phyloP scores from a whole-genome alignment of 805 yeast species.

The Vanderwaltozyma polyspora region DNA sequence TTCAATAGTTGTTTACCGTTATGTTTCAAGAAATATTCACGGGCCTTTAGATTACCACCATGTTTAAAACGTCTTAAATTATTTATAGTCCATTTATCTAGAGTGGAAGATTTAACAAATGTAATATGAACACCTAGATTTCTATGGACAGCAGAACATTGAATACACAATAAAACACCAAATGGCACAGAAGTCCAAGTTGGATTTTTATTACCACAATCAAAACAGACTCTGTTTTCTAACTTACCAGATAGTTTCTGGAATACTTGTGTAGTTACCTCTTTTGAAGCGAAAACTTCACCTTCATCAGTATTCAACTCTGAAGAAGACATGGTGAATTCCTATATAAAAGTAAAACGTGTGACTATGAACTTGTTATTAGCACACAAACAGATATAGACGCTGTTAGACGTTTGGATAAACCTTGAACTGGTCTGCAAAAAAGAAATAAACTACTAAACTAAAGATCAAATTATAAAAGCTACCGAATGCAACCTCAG shows the following conservation, averaged over 20 bases:
- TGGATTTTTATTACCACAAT: slow-evolving; percentile 87
- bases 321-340: no score
- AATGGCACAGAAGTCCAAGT: slow-evolving; percentile 98
- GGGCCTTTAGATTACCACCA: slow-evolving; percentile 85
- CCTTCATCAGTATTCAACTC: slow-evolving; percentile 24
- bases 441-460: no score
- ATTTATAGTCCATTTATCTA: slow-evolving; percentile 89
- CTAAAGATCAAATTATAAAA: no score
- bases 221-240: slow-evolving; percentile 82
- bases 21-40: slow-evolving; percentile 70
- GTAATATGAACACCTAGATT: slow-evolving; percentile 93
- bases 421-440: no score
- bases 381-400: no score
- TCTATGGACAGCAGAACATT: slow-evolving; percentile 92
- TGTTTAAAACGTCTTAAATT: slow-evolving; percentile 86
- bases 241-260: slow-evolving; percentile 47
- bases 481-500: no score
- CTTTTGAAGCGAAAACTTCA: slow-evolving; percentile 44
- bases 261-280: slow-evolving; percentile 58
- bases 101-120: slow-evolving; percentile 81
- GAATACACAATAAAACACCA: slow-evolving; percentile 84
- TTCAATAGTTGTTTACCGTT: slow-evolving; percentile 67
- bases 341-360: no score
- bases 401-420: no score
- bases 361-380: no score